Evolutionary conservation across 2,329 filamentous ascomycete species (phyloP).

Genomic region (Monosporascus sp.): DNA sequence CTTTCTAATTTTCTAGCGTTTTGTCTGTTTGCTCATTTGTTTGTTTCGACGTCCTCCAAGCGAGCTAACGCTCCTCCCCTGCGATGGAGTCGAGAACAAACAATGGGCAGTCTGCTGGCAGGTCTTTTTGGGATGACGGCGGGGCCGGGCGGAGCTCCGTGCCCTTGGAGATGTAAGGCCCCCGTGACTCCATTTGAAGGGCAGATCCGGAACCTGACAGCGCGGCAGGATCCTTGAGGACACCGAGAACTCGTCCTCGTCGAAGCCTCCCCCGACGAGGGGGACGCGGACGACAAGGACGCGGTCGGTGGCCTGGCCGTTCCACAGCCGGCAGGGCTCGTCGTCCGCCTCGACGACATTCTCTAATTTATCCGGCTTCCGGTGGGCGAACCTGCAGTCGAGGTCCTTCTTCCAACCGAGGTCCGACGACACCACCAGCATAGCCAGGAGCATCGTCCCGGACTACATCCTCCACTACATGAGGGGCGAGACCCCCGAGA

Average conservation of each 20-base stretch:
- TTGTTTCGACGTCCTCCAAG: not conserved
- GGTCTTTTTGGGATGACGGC: slow-evolving; percentile 20
- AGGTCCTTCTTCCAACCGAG: slow-evolving; percentile 20
- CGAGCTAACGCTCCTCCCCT: not conserved
- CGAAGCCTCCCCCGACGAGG: slow-evolving; percentile 19
- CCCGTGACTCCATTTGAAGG: not conserved
- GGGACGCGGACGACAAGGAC: slow-evolving; percentile 9
- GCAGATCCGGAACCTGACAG: not conserved
- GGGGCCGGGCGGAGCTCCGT: slow-evolving; percentile 18
- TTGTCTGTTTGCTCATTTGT: not conserved
- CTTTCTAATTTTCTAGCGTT: not conserved
- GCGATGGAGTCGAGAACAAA: slow-evolving; percentile 23
- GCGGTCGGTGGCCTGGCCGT: slow-evolving; percentile 25
- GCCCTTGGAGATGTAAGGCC: slow-evolving; percentile 21
- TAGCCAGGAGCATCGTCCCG: slow-evolving; percentile 43
- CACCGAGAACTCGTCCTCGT: slow-evolving; percentile 21
- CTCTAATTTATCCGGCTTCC: slow-evolving; percentile 22
- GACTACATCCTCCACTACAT: slow-evolving; percentile 53
- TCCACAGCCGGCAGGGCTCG: slow-evolving; percentile 22
- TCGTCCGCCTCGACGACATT: slow-evolving; percentile 20
- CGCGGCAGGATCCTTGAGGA: slow-evolving; percentile 19
- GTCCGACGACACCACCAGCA: slow-evolving; percentile 25
- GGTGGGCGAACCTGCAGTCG: slow-evolving; percentile 19
- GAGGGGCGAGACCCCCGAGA: slow-evolving; percentile 50
- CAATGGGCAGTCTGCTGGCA: slow-evolving; percentile 11